Evolutionary conservation across 306 rosid genomes (phyloP), one percentile per base, ranked within the genome.

Genomic region (Pueraria montana): DNA sequence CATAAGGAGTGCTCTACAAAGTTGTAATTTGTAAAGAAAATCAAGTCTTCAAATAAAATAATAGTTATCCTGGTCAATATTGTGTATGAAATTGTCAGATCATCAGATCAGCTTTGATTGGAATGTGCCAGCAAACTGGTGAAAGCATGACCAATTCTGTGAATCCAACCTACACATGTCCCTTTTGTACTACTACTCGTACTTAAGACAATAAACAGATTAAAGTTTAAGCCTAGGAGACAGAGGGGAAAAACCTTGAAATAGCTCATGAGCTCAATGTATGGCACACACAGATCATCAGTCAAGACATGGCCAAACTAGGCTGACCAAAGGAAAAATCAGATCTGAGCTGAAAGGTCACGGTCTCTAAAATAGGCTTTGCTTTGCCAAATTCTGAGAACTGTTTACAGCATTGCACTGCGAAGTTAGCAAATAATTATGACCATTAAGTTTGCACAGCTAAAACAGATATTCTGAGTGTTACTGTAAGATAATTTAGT

Each of bases 221-320:
- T 12, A 34, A 61, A 61, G 63, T 71, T 17, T 13, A 62, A 32
- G n/a, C 42, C 65, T 64, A 16, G 43, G 38, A 16, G 69, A 30
- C 61, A 45, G 59, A 78, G 74, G 59, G 56, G 70, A 80, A 76
- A 83, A 59, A 90, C 87, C 84, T 83, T 21, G 46, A 49, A 56
- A 85, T 68, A 61, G 80, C 63, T 83, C 79, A 30, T 42, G 59
- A 78, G 70, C 68, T 71, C 76, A 18, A 72, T 79, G 78, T 67
- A 53, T 34, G 77, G 64, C n/a, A 53, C 50, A 71, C 70, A 64
- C 34, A 72, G 32, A 78, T 72, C 76, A 84, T 78, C 80, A 52
- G 63, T 64, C 64, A 84, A 30, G 71, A 71, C 83, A 63, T n/a
- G 34, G 71, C 45, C 83, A 76, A 77, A 80, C 53, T 23, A 80